These are phyloP conservation scores for Eimeria tenella DNA, from an alignment of 169 alveolate genomes.

Conservation along the genomic window DNA sequence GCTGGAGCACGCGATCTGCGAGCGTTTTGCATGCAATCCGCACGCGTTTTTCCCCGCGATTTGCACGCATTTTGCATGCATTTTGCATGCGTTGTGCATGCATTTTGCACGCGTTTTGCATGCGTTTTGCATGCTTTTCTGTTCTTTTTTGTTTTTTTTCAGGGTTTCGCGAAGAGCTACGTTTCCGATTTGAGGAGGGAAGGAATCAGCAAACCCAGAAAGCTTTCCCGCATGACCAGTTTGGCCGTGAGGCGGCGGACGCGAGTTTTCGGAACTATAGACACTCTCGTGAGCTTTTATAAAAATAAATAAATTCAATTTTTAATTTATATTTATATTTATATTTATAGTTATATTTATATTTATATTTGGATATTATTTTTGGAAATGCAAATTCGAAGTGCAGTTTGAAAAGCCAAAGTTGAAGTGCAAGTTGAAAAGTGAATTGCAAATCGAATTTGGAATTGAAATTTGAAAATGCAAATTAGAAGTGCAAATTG, in stretches of 20 bases:
- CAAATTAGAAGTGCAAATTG: too few species aligned
- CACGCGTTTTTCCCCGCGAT: neutral
- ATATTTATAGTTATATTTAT: too few species aligned
- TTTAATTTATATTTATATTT: too few species aligned
- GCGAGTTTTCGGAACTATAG: neutral
- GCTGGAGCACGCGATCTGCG: too few species aligned
- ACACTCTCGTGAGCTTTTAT: slow-evolving; percentile 6
- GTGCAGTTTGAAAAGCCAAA: too few species aligned
- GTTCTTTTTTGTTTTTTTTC: neutral
- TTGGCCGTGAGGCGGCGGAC: neutral
- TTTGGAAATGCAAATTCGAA: too few species aligned
- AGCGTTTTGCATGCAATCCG: neutral
- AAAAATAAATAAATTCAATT: too few species aligned
- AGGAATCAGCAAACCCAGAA: slow-evolving; percentile 5
- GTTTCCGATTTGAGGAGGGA: neutral
- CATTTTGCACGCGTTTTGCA: neutral
- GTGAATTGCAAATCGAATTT: too few species aligned
- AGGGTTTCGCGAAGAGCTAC: slow-evolving; percentile 19
- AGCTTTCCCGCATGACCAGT: neutral
- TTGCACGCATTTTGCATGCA: neutral
- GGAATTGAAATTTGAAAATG: too few species aligned
- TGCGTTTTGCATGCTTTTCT: neutral
- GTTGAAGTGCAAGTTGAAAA: too few species aligned
- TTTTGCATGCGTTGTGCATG: neutral
- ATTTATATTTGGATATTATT: too few species aligned